Evolutionary conservation across 2,329 filamentous ascomycete genomes (phyloP), one percentile per base, ranked within the genome.

Genomic region (Zasmidium citrigriseum): DNA sequence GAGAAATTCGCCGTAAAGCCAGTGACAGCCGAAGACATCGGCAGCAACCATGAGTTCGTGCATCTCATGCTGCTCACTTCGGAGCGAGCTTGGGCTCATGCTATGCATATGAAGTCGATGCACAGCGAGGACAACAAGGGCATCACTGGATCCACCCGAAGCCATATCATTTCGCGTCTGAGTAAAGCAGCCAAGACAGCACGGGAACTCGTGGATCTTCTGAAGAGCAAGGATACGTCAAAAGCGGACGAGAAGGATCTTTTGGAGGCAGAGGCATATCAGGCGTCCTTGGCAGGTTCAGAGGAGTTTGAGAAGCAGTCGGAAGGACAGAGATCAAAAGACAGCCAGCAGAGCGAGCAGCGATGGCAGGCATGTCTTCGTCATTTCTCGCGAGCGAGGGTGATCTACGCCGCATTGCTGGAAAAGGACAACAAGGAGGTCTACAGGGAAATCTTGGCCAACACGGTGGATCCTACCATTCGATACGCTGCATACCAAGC

Each of bases 401-500:
- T 96, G 57, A 88, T 96, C 67, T 99, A 98, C 78, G 87, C 84
- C 60, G 87, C 89, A 0, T 80, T 99, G 46, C 82, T 87, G 18
- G 81, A 83, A 24, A 80, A 83, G 61, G 85, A 77, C 62, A 88
- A 86, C 71, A 88, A 86, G 61, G 93, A 96, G 58, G 80, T 89
- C 34, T 95, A 91, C 80, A 92, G 90, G 71, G 93, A 98, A 61
- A 82, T 97, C 22, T 79, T 99, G 57, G 86, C 89, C 49, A 88
- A 90, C 68, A 96, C 90, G 3, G 88, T 96, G 61, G 95, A 99
- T 72, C 93, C 93, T 1, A 96, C 92, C 62, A 90, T 99, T 68
- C 88, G 93, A 63, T 98, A 96, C 74, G 93, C 93, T 34, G 92
- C 95, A 18, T 98, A 98, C 73, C 92, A 96, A 75, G 83, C 92